phyloP scores from a whole-genome alignment of 192 early-diverging fungal species.

The Chytriomyces sp. region DNA sequence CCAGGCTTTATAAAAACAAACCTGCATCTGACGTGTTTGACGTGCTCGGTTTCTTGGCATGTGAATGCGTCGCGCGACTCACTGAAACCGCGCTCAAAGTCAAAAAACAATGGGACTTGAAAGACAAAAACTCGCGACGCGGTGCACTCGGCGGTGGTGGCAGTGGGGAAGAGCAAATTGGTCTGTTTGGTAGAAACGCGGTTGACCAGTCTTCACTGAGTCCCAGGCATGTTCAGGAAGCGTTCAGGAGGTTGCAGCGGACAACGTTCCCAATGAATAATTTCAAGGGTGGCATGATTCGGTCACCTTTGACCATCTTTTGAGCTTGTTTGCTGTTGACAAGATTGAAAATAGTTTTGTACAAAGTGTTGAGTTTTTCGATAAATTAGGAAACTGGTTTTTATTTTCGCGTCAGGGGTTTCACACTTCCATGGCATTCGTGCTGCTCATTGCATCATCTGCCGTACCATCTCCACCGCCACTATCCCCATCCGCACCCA shows the following conservation, averaged over 20 bases:
- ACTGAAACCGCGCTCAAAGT: slow-evolving; percentile 83
- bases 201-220: slow-evolving; percentile 81
- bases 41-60: slow-evolving; percentile 93
- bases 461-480: too few relatives aligned
- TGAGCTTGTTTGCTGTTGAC: too few relatives aligned
- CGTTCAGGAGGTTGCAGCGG: slow-evolving; percentile 82
- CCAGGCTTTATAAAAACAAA: slow-evolving; percentile 85
- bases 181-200: slow-evolving; percentile 80
- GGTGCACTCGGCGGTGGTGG: slow-evolving; percentile 4
- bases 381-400: too few relatives aligned
- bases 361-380: too few relatives aligned
- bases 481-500: too few relatives aligned
- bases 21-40: slow-evolving; percentile 95
- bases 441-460: too few relatives aligned
- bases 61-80: slow-evolving; percentile 90
- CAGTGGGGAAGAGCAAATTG: slow-evolving; percentile 34
- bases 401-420: too few relatives aligned
- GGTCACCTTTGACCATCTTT: slow-evolving; percentile 19
- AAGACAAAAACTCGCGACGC: slow-evolving; percentile 39
- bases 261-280: slow-evolving; percentile 45
- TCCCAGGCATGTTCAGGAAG: slow-evolving; percentile 91
- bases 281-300: slow-evolving; percentile 40
- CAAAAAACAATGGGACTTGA: slow-evolving; percentile 55
- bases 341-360: too few relatives aligned
- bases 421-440: too few relatives aligned